Conservation (phyloP, 2,329 filamentous ascomycete species). For the Sclerotinia sclerotiorum region DNA sequence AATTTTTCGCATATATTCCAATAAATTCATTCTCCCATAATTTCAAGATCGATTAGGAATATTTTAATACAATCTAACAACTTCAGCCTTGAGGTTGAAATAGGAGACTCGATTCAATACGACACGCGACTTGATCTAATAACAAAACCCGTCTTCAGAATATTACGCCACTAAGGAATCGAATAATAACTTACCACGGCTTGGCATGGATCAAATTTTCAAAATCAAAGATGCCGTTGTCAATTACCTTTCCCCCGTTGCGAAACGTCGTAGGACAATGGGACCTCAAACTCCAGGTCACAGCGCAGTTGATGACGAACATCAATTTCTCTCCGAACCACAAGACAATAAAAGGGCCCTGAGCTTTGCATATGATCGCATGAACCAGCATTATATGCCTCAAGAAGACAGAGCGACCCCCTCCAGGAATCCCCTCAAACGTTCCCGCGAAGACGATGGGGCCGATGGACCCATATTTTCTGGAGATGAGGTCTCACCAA, state of each 20-base stretch:
- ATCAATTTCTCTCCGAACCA: conserved; percentile 30
- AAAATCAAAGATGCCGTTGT: conserved; percentile 37
- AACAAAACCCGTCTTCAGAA: not conserved
- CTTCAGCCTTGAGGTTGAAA: conserved; percentile 22
- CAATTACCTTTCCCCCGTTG: conserved; percentile 35
- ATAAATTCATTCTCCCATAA: not conserved
- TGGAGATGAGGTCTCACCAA: conserved; percentile 27
- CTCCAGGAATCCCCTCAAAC: conserved; percentile 33
- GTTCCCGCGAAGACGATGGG: conserved; percentile 32
- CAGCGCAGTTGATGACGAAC: conserved; percentile 22
- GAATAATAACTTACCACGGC: not conserved
- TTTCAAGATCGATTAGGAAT: not conserved
- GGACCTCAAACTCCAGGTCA: conserved; percentile 31
- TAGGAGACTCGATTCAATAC: conserved; percentile 4
- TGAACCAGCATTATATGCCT: conserved; percentile 29
- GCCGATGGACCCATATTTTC: conserved; percentile 22
- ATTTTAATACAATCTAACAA: not conserved
- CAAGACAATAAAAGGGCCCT: conserved; percentile 26
- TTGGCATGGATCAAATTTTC: conserved; percentile 36
- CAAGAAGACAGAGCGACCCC: conserved; percentile 25
- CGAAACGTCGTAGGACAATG: conserved; percentile 39
- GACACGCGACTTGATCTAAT: not conserved
- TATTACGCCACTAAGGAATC: not conserved
- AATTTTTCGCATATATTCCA: not conserved
- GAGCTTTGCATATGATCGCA: conserved; percentile 22